Conservation (phyloP, 2,329 filamentous ascomycete genomes). For the Sclerotinia nivalis region DNA sequence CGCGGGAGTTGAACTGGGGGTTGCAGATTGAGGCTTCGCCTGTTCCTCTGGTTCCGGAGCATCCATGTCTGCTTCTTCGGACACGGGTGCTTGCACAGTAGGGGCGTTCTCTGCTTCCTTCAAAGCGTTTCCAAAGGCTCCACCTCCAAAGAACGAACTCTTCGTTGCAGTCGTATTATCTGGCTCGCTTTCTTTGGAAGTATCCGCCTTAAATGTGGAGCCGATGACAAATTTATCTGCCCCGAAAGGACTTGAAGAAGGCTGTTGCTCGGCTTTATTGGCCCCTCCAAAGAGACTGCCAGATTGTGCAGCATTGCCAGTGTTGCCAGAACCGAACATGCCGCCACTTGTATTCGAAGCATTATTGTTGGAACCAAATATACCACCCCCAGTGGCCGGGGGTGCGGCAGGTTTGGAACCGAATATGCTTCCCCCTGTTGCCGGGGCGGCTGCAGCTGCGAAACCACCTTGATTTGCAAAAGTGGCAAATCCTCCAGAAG, state of each 20-base stretch:
- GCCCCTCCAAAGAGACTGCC: constrained; percentile 40
- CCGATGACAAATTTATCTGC: constrained; percentile 37
- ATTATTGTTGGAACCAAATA: constrained; percentile 23
- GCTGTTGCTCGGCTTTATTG: constrained; percentile 44
- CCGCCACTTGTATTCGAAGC: constrained; percentile 39
- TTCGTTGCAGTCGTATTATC: constrained; percentile 48
- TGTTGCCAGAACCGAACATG: constrained; percentile 36
- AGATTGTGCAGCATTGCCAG: constrained; percentile 22
- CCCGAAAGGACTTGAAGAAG: constrained; percentile 27
- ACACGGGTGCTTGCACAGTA: constrained; percentile 29
- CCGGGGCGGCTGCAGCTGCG: constrained; percentile 41
- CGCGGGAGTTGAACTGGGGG: constrained; percentile 34
- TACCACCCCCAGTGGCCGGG: constrained; percentile 26
- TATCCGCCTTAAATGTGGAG: constrained; percentile 44
- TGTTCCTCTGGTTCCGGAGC: constrained; percentile 26
- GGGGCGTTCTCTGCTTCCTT: constrained; percentile 47
- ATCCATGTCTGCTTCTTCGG: constrained; percentile 57
- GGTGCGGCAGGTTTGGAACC: constrained; percentile 28
- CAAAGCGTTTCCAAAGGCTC: constrained; percentile 60
- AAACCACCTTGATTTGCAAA: constrained; percentile 60
- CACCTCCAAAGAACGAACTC: constrained; percentile 59
- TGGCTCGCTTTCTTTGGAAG: constrained; percentile 60
- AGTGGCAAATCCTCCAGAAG: constrained; percentile 52
- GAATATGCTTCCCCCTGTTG: constrained; percentile 41
- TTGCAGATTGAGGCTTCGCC: constrained; percentile 30